Evolutionary conservation across 305 asterid genomes (phyloP), one percentile per base, ranked within the genome.

Genomic region (Rubia balearica): DNA sequence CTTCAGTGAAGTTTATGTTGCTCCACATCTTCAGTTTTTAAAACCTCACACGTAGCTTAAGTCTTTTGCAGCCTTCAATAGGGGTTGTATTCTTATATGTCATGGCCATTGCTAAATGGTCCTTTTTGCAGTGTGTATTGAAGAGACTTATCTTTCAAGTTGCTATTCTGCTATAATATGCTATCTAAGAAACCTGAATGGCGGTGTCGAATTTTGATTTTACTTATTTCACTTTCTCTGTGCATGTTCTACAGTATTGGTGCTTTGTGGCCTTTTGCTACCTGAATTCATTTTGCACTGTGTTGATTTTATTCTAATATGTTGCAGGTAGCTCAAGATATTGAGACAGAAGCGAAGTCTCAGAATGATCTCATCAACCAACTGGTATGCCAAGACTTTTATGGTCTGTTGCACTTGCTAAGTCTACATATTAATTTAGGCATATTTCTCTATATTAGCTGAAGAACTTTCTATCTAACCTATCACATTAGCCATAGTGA

Each of bases 311-410:
- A 3, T 4, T 65, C 10, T 56, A 7, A 62, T 36, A 56, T 40
- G 71, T 38, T 53, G 66, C 92, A 92, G 96, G 98, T 88, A 71
- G 94, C 98, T 74, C 88, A 84, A 80, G 96, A 88, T 19, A 90
- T 92, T 53, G 83, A 84, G 41, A 78, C 88, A 2, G 96, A 90
- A 80, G 98, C 92, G 0, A 90, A 85, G 81, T 88, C 46, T 79
- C 98, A 88, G 81, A 92, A 88, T 83, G 92, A 92, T 81, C 86
- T 92, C 77, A 84, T 92, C 81, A 85, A 83, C 84, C 91, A 92
- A 85, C 83, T 92, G 98, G 98, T 88, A 89, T 72, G 88, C 77
- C 55, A 12, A 57, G 57, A 61, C 61, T 59, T 27, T 16, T 68
- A 11, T 10, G 22, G 45, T 57, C 22, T 57, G 0, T 57, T 1